Conservation (phyloP, 2,329 filamentous ascomycete genomes). For the Colletotrichum falcatum region DNA sequence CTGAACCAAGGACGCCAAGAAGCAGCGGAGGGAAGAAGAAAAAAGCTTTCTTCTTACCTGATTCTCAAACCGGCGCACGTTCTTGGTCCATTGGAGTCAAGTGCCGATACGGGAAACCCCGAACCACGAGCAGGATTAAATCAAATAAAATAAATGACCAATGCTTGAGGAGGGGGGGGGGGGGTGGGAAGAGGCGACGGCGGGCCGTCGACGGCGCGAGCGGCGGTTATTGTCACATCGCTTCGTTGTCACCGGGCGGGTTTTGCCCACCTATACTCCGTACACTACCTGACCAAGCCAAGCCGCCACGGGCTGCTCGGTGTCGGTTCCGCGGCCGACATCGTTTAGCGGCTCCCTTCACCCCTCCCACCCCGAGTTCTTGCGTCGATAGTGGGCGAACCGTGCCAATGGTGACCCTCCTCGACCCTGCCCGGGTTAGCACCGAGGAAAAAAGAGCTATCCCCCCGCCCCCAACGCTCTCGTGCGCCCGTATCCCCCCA, state of each 20-base stretch:
- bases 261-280: constrained; percentile 6
- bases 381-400: neutral
- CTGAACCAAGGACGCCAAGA: too few relatives aligned
- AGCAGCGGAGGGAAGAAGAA: too few relatives aligned
- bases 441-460: neutral
- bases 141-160: too few relatives aligned
- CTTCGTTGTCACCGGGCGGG: constrained; percentile 7
- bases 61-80: too few relatives aligned
- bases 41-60: too few relatives aligned
- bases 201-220: constrained; percentile 13
- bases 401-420: neutral
- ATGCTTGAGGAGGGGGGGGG: too few relatives aligned
- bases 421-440: neutral
- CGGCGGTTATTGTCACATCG: constrained; percentile 17
- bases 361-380: too few relatives aligned
- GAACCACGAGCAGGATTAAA: too few relatives aligned
- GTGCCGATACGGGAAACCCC: too few relatives aligned
- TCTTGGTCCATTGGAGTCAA: too few relatives aligned
- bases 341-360: too few relatives aligned
- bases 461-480: neutral
- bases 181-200: neutral
- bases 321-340: neutral
- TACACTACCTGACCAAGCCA: constrained; percentile 22
- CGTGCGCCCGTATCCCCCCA: neutral
- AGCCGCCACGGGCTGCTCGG: constrained; percentile 1